phyloP scores from a whole-genome alignment of 1,139 yeast species.

The Wickerhamomyces sp. region DNA sequence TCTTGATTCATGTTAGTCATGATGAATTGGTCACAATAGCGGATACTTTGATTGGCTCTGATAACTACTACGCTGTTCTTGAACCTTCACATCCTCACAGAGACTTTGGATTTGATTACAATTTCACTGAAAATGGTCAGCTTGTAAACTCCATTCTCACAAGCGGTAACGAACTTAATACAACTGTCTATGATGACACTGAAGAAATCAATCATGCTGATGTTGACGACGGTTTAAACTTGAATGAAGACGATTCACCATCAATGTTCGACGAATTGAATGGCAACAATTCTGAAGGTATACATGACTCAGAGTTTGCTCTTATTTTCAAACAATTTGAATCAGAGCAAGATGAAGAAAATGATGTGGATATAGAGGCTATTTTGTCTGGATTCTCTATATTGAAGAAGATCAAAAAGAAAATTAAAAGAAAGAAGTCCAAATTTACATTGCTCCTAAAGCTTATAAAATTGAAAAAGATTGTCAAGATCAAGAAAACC shows the following conservation, averaged over 20 bases:
- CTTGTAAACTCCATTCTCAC: neutral
- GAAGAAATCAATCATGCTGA: conserved; percentile 3
- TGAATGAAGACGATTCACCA: conserved; percentile 1
- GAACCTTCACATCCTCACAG: conserved; percentile 2
- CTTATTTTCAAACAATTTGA: neutral
- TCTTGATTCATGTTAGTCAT: conserved; percentile 13
- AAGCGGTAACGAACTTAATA: neutral
- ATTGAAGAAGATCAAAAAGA: conserved; percentile 11
- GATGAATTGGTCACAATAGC: conserved; percentile 16
- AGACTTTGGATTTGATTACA: neutral
- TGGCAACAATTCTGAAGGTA: no score
- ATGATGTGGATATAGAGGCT: conserved; percentile 12
- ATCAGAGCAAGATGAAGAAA: conserved; percentile 7
- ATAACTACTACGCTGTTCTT: conserved; percentile 4
- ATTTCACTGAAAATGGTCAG: neutral
- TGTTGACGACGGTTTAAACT: conserved; percentile 5
- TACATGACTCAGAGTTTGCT: neutral
- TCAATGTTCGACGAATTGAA: conserved; percentile 4
- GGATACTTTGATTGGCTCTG: conserved; percentile 7
- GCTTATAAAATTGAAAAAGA: conserved; percentile 16
- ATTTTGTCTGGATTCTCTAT: conserved; percentile 5
- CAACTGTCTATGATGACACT: neutral
- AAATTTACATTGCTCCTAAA: conserved; percentile 13
- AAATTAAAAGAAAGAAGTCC: conserved; percentile 11
- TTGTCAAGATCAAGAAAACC: conserved; percentile 11